A percentile compares a stretch with the other conserved stretches of the same genome.
phyloP scores from a whole-genome alignment of 768 basidiomycete genomes.

The Galerina sulciceps region DNA sequence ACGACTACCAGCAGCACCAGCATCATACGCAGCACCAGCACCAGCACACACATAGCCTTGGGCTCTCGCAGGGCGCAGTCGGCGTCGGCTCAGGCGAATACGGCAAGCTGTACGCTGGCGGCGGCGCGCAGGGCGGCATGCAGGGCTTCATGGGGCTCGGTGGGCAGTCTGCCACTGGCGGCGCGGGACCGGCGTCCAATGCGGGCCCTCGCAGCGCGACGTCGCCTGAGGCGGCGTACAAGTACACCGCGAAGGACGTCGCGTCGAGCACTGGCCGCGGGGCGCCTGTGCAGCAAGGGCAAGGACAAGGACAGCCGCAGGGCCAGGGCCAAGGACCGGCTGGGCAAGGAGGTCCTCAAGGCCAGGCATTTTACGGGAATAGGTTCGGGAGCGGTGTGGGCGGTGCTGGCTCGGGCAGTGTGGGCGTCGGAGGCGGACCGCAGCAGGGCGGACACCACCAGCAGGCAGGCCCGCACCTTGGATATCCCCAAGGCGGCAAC shows the following conservation, averaged over 20 bases:
- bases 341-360: slow-evolving; percentile 53
- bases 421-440: slow-evolving; percentile 42
- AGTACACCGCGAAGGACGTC: slow-evolving; percentile 74
- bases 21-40: slow-evolving; percentile 54
- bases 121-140: slow-evolving; percentile 56
- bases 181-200: slow-evolving; percentile 40
- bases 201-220: slow-evolving; percentile 55
- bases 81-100: slow-evolving; percentile 43
- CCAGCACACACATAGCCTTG: slow-evolving; percentile 54
- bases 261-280: slow-evolving; percentile 50
- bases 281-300: slow-evolving; percentile 46
- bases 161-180: slow-evolving; percentile 44
- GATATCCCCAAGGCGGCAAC: slow-evolving; percentile 66
- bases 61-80: slow-evolving; percentile 43
- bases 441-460: slow-evolving; percentile 48
- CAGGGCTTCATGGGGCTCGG: slow-evolving; percentile 76
- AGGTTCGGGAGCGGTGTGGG: slow-evolving; percentile 44
- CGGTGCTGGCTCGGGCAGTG: slow-evolving; percentile 34
- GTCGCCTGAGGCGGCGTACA: slow-evolving; percentile 77
- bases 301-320: slow-evolving; percentile 59
- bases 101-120: slow-evolving; percentile 51
- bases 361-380: slow-evolving; percentile 54
- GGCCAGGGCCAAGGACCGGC: slow-evolving; percentile 50
- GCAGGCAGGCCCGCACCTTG: slow-evolving; percentile 55
- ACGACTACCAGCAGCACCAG: slow-evolving; percentile 55